phyloP scores from a whole-genome alignment of 306 rosid species.

The Cajanus cajan region DNA sequence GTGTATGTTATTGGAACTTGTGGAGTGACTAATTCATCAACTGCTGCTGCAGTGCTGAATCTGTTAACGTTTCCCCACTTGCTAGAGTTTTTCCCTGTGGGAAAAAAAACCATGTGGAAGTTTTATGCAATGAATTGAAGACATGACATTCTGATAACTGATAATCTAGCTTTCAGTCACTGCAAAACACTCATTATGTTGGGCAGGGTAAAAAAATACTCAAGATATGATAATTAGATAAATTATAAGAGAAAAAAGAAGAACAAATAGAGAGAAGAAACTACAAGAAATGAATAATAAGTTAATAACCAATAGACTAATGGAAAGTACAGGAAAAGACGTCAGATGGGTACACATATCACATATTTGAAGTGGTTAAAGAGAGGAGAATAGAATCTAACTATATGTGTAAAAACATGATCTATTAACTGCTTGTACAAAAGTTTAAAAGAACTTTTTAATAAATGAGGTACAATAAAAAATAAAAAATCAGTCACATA shows the following conservation, averaged over 20 bases:
- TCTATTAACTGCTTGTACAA: too few relatives aligned
- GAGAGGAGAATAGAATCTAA: not conserved
- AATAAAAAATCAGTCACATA: too few relatives aligned
- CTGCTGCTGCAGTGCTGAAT: slow-evolving; percentile 47
- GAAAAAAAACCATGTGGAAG: not conserved
- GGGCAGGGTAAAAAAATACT: not conserved
- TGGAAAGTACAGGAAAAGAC: not conserved
- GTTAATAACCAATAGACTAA: not conserved
- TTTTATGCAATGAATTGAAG: not conserved
- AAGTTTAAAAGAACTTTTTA: too few relatives aligned
- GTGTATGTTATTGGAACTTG: slow-evolving; percentile 49
- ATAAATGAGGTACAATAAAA: too few relatives aligned
- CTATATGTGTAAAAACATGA: not conserved
- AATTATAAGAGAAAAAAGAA: not conserved
- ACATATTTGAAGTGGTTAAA: not conserved
- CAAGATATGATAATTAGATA: not conserved
- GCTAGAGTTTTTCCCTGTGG: not conserved
- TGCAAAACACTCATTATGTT: not conserved
- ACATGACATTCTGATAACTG: not conserved
- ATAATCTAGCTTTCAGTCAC: not conserved
- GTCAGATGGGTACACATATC: not conserved
- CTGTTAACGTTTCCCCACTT: slow-evolving; percentile 25
- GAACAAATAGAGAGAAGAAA: not conserved
- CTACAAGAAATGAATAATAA: not conserved
- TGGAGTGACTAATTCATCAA: slow-evolving; percentile 53